Conservation (phyloP, 2,329 filamentous ascomycete genomes). For the Pestalotiopsis fici region DNA sequence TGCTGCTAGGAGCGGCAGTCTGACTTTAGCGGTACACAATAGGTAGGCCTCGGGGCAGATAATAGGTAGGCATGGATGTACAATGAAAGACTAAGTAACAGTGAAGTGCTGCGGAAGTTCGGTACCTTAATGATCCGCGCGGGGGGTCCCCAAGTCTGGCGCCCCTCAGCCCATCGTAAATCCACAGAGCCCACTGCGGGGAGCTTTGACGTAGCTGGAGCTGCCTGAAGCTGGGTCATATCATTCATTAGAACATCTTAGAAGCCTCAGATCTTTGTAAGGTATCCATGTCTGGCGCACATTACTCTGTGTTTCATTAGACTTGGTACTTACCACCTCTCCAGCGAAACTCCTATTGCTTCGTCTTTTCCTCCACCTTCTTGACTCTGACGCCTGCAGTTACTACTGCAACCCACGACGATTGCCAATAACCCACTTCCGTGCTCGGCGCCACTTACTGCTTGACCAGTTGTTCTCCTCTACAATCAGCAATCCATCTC, state of each 20-base stretch:
- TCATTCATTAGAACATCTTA: not conserved
- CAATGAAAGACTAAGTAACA: too few species aligned
- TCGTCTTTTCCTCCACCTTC: too few species aligned
- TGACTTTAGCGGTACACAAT: too few species aligned
- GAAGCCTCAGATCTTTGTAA: not conserved
- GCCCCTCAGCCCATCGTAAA: not conserved
- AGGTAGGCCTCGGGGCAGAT: too few species aligned
- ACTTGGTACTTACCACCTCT: too few species aligned
- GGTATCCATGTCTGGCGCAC: too few species aligned
- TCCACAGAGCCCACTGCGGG: slow-evolving; percentile 6
- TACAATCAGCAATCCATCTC: not conserved
- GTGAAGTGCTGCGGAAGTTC: not conserved
- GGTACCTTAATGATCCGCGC: not conserved
- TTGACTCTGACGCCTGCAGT: too few species aligned
- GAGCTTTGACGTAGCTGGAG: slow-evolving; percentile 14
- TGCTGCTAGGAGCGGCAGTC: not conserved
- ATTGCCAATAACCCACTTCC: not conserved
- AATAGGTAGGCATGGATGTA: too few species aligned
- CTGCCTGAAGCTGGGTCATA: not conserved
- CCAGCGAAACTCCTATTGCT: too few species aligned
- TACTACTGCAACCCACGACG: too few species aligned
- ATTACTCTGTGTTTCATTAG: too few species aligned
- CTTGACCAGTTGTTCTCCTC: not conserved
- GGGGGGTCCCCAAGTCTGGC: not conserved
- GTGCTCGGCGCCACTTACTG: not conserved